phyloP scores from a whole-genome alignment of 495 filamentous ascomycete genomes.

The Haplographium delicatum region DNA sequence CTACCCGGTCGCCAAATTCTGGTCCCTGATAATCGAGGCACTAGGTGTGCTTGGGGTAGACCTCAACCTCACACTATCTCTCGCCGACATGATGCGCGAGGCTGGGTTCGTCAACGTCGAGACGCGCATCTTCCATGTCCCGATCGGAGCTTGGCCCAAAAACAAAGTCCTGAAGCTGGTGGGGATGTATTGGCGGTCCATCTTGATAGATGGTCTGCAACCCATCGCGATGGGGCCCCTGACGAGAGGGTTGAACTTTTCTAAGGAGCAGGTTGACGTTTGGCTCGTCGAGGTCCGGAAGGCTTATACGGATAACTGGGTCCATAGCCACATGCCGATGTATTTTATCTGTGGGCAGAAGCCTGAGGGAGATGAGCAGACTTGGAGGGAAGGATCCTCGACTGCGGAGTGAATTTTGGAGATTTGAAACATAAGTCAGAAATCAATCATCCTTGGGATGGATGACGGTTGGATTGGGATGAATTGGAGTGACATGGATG shows the following conservation, averaged over 20 bases:
- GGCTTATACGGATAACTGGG: constrained; percentile 38
- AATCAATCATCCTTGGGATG: too few species aligned
- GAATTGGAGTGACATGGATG: too few species aligned
- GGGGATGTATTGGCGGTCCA: constrained; percentile 52
- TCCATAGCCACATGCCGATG: constrained; percentile 45
- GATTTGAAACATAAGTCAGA: too few species aligned
- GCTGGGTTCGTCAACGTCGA: constrained; percentile 56
- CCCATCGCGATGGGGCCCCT: constrained; percentile 59
- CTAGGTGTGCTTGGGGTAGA: constrained; percentile 43
- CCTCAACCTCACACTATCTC: constrained; percentile 43
- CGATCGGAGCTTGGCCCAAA: constrained; percentile 61
- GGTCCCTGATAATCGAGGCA: constrained; percentile 37
- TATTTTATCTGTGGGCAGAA: constrained; percentile 47
- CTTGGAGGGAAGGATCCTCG: background rate
- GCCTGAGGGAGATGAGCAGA: constrained; percentile 6
- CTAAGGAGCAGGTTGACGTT: constrained; percentile 39
- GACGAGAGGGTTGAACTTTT: constrained; percentile 49
- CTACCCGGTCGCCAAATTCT: constrained; percentile 47
- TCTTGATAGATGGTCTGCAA: constrained; percentile 54
- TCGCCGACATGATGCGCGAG: constrained; percentile 43
- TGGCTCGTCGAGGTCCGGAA: constrained; percentile 41
- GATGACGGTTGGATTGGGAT: too few species aligned
- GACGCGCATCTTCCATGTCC: constrained; percentile 56
- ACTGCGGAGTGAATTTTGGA: too few species aligned
- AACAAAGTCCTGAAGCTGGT: constrained; percentile 59